A percentile compares a stretch with the other conserved stretches of the same genome.
phyloP scores from a whole-genome alignment of 2,329 filamentous ascomycete species.

The Penicillium decumbens region DNA sequence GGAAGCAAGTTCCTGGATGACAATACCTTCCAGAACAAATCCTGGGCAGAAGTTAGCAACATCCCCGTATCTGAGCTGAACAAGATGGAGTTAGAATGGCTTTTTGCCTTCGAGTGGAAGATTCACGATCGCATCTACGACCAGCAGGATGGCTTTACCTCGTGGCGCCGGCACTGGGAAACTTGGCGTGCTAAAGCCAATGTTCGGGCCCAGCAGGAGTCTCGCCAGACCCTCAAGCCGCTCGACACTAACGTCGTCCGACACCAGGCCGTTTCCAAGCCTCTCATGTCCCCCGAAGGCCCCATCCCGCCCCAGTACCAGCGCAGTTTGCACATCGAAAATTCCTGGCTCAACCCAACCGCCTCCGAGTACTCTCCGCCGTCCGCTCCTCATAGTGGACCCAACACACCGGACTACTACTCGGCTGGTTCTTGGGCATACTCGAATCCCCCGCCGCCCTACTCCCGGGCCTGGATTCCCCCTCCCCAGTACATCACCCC shows the following conservation, averaged over 20 bases:
- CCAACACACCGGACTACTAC: constrained; percentile 47
- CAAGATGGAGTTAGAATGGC: constrained; percentile 80
- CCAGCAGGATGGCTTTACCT: constrained; percentile 62
- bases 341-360: constrained; percentile 48
- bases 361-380: constrained; percentile 51
- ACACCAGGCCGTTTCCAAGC: constrained; percentile 46
- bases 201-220: constrained; percentile 45
- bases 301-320: constrained; percentile 50
- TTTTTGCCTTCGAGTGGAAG: constrained; percentile 74
- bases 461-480: constrained; percentile 39
- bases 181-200: constrained; percentile 54
- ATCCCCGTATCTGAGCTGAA: constrained; percentile 82
- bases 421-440: constrained; percentile 43
- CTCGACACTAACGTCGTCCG: constrained; percentile 62
- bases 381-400: constrained; percentile 47
- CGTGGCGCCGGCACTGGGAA: constrained; percentile 64
- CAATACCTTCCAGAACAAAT: constrained; percentile 96
- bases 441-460: constrained; percentile 39
- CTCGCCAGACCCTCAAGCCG: constrained; percentile 52
- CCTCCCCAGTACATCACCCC: constrained; percentile 35
- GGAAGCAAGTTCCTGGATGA: constrained; percentile 96
- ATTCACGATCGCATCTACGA: constrained; percentile 80
- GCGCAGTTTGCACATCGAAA: constrained; percentile 45
- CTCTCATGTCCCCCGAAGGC: constrained; percentile 46
- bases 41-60: constrained; percentile 91